Percentiles rank a stretch among this genome's conserved stretches.
phyloP scores from a whole-genome alignment of 129 eudicot genomes.

The Logfia minima region DNA sequence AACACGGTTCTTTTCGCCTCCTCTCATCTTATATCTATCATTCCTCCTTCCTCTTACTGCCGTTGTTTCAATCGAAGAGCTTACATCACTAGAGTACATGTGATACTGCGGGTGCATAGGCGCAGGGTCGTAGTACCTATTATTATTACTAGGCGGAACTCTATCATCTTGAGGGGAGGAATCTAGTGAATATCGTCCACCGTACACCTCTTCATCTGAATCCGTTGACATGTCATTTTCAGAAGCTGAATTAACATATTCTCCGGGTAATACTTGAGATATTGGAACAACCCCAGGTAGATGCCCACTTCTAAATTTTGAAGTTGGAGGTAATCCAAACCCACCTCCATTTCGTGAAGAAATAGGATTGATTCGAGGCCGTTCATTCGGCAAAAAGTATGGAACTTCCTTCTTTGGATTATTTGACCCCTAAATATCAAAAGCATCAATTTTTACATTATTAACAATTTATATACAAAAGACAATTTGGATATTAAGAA shows the following conservation, averaged over 20 bases:
- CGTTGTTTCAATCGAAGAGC: constrained; percentile 58
- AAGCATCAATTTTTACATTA: not conserved
- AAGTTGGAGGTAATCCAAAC: constrained; percentile 69
- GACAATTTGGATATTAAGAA: not conserved
- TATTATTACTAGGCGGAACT: constrained; percentile 27
- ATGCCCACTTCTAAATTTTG: constrained; percentile 66
- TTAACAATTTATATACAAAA: not conserved
- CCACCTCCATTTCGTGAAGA: constrained; percentile 42
- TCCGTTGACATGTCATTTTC: constrained; percentile 67
- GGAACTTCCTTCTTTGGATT: constrained; percentile 50
- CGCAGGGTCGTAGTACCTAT: constrained; percentile 37
- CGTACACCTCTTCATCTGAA: constrained; percentile 63
- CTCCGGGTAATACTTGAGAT: constrained; percentile 54
- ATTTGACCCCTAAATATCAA: constrained; percentile 55
- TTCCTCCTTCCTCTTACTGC: constrained; percentile 43
- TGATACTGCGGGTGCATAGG: constrained; percentile 51
- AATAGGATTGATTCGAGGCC: constrained; percentile 43
- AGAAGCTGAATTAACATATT: constrained; percentile 48
- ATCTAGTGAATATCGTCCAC: constrained; percentile 76
- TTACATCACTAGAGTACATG: constrained; percentile 64
- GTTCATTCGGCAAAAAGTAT: constrained; percentile 38
- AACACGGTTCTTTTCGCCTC: constrained; percentile 35
- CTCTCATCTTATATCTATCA: constrained; percentile 37
- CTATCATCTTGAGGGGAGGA: constrained; percentile 72
- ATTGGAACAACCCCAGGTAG: constrained; percentile 55